Conservation (phyloP, 2,329 filamentous ascomycete genomes). For the Pyrenochaeta sp. region DNA sequence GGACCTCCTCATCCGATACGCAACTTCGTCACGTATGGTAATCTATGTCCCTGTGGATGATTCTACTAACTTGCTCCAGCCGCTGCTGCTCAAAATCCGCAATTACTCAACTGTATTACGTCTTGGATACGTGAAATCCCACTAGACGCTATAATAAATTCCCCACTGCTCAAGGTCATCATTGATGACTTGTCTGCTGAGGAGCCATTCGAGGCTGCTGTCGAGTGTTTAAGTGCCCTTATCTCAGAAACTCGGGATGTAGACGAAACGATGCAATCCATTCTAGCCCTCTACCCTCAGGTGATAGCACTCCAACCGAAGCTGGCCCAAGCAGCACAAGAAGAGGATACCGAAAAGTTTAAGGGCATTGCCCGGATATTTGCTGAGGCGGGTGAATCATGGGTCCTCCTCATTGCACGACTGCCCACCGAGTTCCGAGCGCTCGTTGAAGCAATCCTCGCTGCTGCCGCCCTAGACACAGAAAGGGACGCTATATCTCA, state of each 20-base stretch:
- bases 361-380: slow-evolving; percentile 91
- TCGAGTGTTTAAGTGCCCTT: slow-evolving; percentile 91
- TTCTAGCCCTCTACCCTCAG: slow-evolving; percentile 82
- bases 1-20: slow-evolving; percentile 85
- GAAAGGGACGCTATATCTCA: slow-evolving; percentile 91
- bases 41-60: neutral
- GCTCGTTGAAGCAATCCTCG: slow-evolving; percentile 89
- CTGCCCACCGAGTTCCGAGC: slow-evolving; percentile 82
- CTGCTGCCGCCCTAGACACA: slow-evolving; percentile 86
- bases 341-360: slow-evolving; percentile 85
- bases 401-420: slow-evolving; percentile 90
- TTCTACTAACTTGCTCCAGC: slow-evolving; percentile 51
- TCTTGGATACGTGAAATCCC: slow-evolving; percentile 97
- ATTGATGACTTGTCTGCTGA: slow-evolving; percentile 80
- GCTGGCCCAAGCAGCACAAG: slow-evolving; percentile 76
- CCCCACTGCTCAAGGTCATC: slow-evolving; percentile 82
- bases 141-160: slow-evolving; percentile 81
- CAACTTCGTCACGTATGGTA: slow-evolving; percentile 84
- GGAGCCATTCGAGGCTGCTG: slow-evolving; percentile 81
- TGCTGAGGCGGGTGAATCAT: slow-evolving; percentile 90
- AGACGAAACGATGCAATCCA: slow-evolving; percentile 84
- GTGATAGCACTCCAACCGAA: slow-evolving; percentile 79
- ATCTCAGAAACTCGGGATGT: slow-evolving; percentile 93
- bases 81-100: slow-evolving; percentile 82
- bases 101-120: slow-evolving; percentile 92